Base-by-base conservation (phyloP, 352 stramenopile species). In the Phytophthora multivora region DNA sequence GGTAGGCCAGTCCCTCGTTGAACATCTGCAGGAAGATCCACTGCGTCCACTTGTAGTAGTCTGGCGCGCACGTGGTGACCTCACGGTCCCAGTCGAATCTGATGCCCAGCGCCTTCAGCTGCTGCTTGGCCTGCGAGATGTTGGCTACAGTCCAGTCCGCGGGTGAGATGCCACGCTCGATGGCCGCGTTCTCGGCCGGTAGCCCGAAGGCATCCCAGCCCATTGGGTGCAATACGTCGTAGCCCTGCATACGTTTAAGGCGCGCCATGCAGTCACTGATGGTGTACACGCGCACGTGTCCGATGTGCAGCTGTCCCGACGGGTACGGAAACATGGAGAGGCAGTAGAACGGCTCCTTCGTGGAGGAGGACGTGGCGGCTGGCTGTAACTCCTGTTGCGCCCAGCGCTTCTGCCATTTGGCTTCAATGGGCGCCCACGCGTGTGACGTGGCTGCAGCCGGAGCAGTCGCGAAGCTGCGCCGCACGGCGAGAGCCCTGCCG, bases 181-280 rank as follows among this genome's bases (percentile, higher is more conserved):
- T 99, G 26, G 98, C 98, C 50, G 98, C 98, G 75, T 99, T 99
- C 80, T 99, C 98, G 3, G 98, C 98, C 0, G 98, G 98, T n/a
- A 99, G 79, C 5, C 98, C 98, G 80, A 99, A 99, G 15, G 97
- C 97, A 77, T 99, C 98, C 97, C 97, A 99, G 28, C 98, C 98
- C 83, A 99, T 99, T 0, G 98, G 98, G 70, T 99, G 97, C 36
- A 99, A 71, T 46, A 99, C 88, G 66, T 99, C 86, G 66, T 94
- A 97, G 21, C 93, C 96, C 41, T 97, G 94, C 97, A 99, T 99
- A 35, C 96, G 84, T 78, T 97, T 98, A 59, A 99, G 97, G 0
- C 98, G 91, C 18, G 97, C 79, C 80, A 99, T 98, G 47, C 98
- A 96, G 77, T 99, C 98, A 40, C 96, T 99, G 53, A 99, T 98